phyloP scores from a whole-genome alignment of 2,329 filamentous ascomycete genomes.

The Colletotrichum simmondsii region DNA sequence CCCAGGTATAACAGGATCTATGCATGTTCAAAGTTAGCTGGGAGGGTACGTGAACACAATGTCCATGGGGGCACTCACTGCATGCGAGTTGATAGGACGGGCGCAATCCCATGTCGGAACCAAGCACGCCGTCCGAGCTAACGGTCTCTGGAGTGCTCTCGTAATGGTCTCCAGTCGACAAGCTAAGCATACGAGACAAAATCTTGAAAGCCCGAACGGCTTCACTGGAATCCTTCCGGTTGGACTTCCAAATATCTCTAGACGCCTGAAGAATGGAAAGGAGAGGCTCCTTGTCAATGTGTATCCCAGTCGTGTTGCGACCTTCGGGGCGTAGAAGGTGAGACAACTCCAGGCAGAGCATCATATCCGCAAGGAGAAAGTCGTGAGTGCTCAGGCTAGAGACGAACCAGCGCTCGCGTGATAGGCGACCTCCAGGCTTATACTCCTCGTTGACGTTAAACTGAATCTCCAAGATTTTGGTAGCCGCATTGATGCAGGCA shows the following conservation, averaged over 20 bases:
- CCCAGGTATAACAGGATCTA: not conserved
- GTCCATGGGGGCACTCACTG: not conserved
- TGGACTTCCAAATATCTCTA: slow-evolving; percentile 41
- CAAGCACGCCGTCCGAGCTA: not conserved
- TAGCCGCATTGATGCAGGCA: slow-evolving; percentile 56
- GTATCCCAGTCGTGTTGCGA: slow-evolving; percentile 13
- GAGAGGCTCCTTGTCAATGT: slow-evolving; percentile 39
- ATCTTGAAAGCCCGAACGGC: slow-evolving; percentile 44
- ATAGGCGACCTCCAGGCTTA: slow-evolving; percentile 50
- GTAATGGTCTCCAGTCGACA: slow-evolving; percentile 40
- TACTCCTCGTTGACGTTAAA: slow-evolving; percentile 52
- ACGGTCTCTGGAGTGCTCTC: slow-evolving; percentile 38
- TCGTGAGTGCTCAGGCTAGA: slow-evolving; percentile 55
- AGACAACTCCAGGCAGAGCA: slow-evolving; percentile 53
- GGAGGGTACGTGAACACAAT: not conserved
- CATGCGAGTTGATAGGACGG: slow-evolving; percentile 30
- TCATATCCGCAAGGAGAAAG: slow-evolving; percentile 58
- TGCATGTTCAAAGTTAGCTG: not conserved
- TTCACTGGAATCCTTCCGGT: slow-evolving; percentile 39
- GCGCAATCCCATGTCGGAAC: slow-evolving; percentile 2
- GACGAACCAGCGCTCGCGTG: slow-evolving; percentile 54
- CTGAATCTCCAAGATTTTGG: slow-evolving; percentile 54
- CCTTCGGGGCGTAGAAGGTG: slow-evolving; percentile 27
- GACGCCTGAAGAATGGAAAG: slow-evolving; percentile 41
- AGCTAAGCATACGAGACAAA: slow-evolving; percentile 43